Percentiles rank a stretch among this genome's conserved stretches.
phyloP scores from a whole-genome alignment of 148 eudicot genomes.

The Limonium bicolor region DNA sequence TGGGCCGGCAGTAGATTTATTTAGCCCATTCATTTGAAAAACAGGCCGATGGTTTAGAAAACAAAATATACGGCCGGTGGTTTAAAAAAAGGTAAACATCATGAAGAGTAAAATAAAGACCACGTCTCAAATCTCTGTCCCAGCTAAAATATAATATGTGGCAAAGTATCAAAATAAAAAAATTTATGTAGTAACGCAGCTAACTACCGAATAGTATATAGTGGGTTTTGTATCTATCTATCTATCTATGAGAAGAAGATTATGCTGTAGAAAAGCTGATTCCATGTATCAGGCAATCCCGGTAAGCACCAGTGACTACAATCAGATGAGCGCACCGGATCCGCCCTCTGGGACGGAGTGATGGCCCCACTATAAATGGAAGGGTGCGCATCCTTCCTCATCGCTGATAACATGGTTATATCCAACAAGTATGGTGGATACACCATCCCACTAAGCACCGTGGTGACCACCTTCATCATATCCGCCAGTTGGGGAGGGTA shows the following conservation, averaged over 20 bases:
- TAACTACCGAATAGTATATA: too few species aligned
- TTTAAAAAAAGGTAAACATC: too few species aligned
- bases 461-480: conserved; percentile 39
- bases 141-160: too few species aligned
- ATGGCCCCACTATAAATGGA: conserved; percentile 72
- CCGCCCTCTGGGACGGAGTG: conserved; percentile 53
- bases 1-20: too few species aligned
- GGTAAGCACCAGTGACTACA: conserved; percentile 97
- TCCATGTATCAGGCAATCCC: conserved; percentile 99
- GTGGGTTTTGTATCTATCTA: too few species aligned
- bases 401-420: conserved; percentile 56
- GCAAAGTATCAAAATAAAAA: too few species aligned
- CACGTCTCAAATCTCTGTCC: too few species aligned
- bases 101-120: too few species aligned
- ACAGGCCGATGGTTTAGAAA: too few species aligned
- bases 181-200: too few species aligned
- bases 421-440: conserved; percentile 54
- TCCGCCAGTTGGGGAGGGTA: conserved; percentile 18
- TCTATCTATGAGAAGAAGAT: conserved; percentile 32
- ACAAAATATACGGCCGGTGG: too few species aligned
- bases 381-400: conserved; percentile 95
- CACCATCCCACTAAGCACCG: conserved; percentile 45
- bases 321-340: conserved; percentile 57
- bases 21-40: too few species aligned
- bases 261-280: conserved; percentile 61